A percentile compares a stretch with the other conserved stretches of the same genome.
phyloP scores from a whole-genome alignment of 805 yeast genomes.

The Wickerhamomyces ciferrii region DNA sequence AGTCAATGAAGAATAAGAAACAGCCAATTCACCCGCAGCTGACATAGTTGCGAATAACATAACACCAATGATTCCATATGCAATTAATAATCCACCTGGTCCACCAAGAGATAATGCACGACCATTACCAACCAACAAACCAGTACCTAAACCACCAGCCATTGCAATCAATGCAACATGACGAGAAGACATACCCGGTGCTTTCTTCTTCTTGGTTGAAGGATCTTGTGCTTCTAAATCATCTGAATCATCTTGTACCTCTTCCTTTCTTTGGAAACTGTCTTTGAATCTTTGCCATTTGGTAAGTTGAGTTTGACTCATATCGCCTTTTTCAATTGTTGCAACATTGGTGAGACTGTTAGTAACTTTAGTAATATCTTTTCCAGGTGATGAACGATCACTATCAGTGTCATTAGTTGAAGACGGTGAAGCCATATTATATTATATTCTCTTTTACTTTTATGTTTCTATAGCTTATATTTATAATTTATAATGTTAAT shows the following conservation, averaged over 20 bases:
- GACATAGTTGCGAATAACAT: constrained; percentile 56
- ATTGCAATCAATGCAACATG: constrained; percentile 51
- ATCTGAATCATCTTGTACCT: neutral
- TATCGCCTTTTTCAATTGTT: neutral
- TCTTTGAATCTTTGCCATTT: constrained; percentile 24
- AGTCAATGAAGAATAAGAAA: constrained; percentile 47
- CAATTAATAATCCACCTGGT: constrained; percentile 46
- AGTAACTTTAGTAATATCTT: neutral
- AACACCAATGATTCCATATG: constrained; percentile 50
- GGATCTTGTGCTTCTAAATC: constrained; percentile 5
- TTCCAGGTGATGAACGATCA: neutral
- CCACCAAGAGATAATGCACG: constrained; percentile 39
- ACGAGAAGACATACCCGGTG: constrained; percentile 7
- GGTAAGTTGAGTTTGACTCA: neutral
- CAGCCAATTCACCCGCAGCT: constrained; percentile 66
- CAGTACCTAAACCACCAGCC: constrained; percentile 85
- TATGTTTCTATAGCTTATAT: too few relatives aligned
- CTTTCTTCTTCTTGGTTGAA: neutral
- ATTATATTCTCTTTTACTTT: too few relatives aligned
- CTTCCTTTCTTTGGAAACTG: constrained; percentile 17
- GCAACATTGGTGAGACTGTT: neutral
- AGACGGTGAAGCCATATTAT: neutral
- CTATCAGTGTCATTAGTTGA: neutral
- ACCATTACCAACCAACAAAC: constrained; percentile 56
- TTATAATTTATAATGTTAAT: too few relatives aligned